Evolutionary conservation across 2,329 filamentous ascomycete genomes (phyloP).

Genomic region (Penicillium polonicum): DNA sequence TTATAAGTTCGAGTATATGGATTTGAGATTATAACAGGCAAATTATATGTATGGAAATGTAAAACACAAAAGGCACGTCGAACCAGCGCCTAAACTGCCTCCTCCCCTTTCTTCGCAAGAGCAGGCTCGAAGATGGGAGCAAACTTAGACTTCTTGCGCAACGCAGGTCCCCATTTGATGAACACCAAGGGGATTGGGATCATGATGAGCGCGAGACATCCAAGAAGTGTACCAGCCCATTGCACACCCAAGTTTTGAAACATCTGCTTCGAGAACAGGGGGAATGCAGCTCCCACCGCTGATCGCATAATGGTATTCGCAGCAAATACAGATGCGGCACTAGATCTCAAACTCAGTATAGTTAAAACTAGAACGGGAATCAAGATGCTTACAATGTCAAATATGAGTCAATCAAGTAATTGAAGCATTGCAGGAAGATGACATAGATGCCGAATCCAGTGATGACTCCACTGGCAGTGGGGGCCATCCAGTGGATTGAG

Average conservation of each 20-base stretch:
- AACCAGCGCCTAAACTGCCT: slow-evolving; percentile 7
- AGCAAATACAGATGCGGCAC: slow-evolving; percentile 40
- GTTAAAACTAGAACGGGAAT: accelerated
- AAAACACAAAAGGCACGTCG: not conserved
- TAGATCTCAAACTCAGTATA: slow-evolving; percentile 13
- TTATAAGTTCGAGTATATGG: not conserved
- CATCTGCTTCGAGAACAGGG: slow-evolving; percentile 40
- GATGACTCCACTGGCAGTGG: slow-evolving; percentile 34
- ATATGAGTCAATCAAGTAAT: slow-evolving; percentile 43
- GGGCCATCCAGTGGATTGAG: slow-evolving; percentile 38
- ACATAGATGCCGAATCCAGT: slow-evolving; percentile 35
- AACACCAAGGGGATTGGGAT: slow-evolving; percentile 41
- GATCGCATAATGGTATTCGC: slow-evolving; percentile 42
- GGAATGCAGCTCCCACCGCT: slow-evolving; percentile 36
- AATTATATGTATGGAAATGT: not conserved
- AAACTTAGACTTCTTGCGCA: slow-evolving; percentile 33
- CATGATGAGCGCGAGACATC: slow-evolving; percentile 38
- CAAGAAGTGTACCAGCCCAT: slow-evolving; percentile 42
- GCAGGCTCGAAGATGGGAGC: slow-evolving; percentile 16
- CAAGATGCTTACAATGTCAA: slow-evolving; percentile 37
- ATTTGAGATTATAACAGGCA: not conserved
- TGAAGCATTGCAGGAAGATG: slow-evolving; percentile 39
- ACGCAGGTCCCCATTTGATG: slow-evolving; percentile 29
- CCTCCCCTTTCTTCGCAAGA: slow-evolving; percentile 1
- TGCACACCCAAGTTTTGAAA: slow-evolving; percentile 39